Percentiles rank a stretch among this genome's conserved stretches.
Conservation (phyloP, 768 basidiomycete genomes). For the Kwoniella heveanensis region DNA sequence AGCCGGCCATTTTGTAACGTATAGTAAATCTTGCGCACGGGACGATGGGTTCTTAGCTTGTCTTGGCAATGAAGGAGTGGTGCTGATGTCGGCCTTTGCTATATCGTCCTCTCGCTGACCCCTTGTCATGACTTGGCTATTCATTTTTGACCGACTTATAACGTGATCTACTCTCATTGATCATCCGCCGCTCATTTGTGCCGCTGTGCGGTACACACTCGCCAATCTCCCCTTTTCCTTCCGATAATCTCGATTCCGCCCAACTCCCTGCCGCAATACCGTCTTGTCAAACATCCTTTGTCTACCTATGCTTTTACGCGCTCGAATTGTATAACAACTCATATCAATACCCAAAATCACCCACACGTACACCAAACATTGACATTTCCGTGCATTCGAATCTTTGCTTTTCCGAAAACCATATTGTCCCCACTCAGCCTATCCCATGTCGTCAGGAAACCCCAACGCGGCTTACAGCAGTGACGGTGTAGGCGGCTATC, state of each 20-base stretch:
- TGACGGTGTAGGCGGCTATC: constrained; percentile 13
- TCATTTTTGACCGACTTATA: not conserved
- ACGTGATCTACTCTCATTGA: not conserved
- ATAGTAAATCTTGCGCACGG: constrained; percentile 9
- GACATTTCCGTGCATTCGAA: too few species aligned
- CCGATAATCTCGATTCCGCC: constrained; percentile 5
- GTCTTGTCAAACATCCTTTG: too few species aligned
- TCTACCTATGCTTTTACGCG: not conserved
- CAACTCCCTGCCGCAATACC: constrained; percentile 8
- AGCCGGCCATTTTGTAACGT: too few species aligned
- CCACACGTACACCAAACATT: too few species aligned
- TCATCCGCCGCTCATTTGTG: not conserved
- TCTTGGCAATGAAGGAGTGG: constrained; percentile 1
- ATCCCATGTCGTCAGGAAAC: constrained; percentile 46
- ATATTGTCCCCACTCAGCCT: constrained; percentile 3
- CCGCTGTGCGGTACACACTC: not conserved
- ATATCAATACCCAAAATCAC: too few species aligned
- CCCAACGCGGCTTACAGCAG: constrained; percentile 41
- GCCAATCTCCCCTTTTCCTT: not conserved
- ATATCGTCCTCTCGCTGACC: not conserved
- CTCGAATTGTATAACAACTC: not conserved
- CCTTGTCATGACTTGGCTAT: not conserved
- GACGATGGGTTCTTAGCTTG: not conserved
- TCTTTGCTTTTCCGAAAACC: too few species aligned
- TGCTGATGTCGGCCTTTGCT: constrained; percentile 4